Conservation (phyloP, 164 flowering plant genomes). For the Vitis amurensis region DNA sequence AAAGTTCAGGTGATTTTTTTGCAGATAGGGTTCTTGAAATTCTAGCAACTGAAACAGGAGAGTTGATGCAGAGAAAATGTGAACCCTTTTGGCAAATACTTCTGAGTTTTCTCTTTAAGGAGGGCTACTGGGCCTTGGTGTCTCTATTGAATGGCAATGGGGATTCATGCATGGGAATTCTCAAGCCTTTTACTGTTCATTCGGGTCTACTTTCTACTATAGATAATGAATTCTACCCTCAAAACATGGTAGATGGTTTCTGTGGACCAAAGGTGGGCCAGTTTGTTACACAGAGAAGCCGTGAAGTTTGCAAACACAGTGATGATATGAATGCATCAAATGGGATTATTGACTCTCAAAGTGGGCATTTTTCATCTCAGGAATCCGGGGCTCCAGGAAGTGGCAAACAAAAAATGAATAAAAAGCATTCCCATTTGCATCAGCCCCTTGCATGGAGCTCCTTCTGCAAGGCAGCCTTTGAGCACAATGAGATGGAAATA, state of each 20-base stretch:
- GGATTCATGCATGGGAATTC: conserved; percentile 43
- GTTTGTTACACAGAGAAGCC: conserved; percentile 5
- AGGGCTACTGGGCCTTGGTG: conserved; percentile 54
- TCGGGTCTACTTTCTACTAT: conserved; percentile 57
- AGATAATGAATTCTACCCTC: conserved; percentile 21
- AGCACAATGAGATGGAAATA: conserved; percentile 37
- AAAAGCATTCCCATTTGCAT: conserved; percentile 20
- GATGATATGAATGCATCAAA: conserved; percentile 13
- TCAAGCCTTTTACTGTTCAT: conserved; percentile 72
- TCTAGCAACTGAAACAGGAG: conserved; percentile 41
- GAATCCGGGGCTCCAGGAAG: conserved; percentile 7
- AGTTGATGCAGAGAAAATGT: conserved; percentile 24
- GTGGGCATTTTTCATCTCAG: conserved; percentile 14
- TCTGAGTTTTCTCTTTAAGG: conserved; percentile 57
- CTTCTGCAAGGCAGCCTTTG: conserved; percentile 55
- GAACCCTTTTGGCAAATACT: conserved; percentile 76
- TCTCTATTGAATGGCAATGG: conserved; percentile 50
- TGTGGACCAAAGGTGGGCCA: conserved; percentile 13
- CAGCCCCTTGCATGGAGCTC: conserved; percentile 64
- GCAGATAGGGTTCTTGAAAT: conserved; percentile 65
- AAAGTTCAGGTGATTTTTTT: conserved; percentile 30
- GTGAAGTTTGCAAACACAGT: conserved; percentile 9
- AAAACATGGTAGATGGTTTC: not conserved
- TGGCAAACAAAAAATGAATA: conserved; percentile 30
- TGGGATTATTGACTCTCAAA: conserved; percentile 23